Conservation (phyloP, 805 yeast genomes). For the Spathaspora boniae region DNA sequence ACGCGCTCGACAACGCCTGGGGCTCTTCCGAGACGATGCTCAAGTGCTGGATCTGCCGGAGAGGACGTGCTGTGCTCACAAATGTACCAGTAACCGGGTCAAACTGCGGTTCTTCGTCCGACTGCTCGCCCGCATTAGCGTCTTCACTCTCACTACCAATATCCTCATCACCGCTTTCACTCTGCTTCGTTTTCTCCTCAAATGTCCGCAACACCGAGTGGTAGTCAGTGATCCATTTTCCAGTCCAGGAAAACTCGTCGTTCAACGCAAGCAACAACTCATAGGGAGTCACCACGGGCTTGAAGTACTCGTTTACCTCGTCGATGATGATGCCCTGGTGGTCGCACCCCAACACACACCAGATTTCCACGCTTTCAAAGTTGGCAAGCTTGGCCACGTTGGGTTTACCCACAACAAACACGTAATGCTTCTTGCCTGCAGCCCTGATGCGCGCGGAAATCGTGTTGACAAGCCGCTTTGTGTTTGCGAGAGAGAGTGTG, state of each 20-base stretch:
- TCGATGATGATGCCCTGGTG: slow-evolving; percentile 90
- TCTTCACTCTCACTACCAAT: slow-evolving; percentile 24
- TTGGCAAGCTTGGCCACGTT: slow-evolving; percentile 96
- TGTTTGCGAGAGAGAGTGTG: slow-evolving; percentile 77
- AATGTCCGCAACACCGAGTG: slow-evolving; percentile 45
- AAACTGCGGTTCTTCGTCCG: slow-evolving; percentile 69
- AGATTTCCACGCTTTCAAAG: slow-evolving; percentile 87
- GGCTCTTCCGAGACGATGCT: slow-evolving; percentile 48
- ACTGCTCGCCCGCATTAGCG: slow-evolving; percentile 27
- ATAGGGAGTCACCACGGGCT: slow-evolving; percentile 91
- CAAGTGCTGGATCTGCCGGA: slow-evolving; percentile 63
- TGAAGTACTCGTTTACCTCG: slow-evolving; percentile 72
- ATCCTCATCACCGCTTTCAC: no score
- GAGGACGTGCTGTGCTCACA: slow-evolving; percentile 68
- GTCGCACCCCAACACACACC: slow-evolving; percentile 95
- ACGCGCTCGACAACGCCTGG: slow-evolving; percentile 21
- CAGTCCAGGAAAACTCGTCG: slow-evolving; percentile 82
- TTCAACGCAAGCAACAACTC: slow-evolving; percentile 80
- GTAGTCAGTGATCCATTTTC: slow-evolving; percentile 88
- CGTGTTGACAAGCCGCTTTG: slow-evolving; percentile 60
- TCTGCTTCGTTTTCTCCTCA: slow-evolving; percentile 29
- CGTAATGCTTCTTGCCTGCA: slow-evolving; percentile 87
- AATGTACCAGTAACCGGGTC: slow-evolving; percentile 84
- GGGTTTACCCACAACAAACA: slow-evolving; percentile 96
- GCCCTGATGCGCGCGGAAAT: slow-evolving; percentile 58